Conservation (phyloP, 2,329 filamentous ascomycete species). For the Aspergillus hiratsukae region DNA sequence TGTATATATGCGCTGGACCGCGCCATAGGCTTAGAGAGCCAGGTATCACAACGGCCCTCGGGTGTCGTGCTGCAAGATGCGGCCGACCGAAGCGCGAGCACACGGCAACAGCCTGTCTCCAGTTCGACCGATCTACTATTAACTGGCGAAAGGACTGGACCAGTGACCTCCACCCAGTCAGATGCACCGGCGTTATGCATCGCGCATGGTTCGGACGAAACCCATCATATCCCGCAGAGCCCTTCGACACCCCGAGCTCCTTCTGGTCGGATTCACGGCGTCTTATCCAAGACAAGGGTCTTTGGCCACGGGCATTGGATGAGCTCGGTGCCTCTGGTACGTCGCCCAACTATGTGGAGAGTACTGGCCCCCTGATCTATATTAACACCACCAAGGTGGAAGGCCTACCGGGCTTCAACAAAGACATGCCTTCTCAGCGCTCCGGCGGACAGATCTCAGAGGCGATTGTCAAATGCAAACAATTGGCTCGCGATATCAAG, state of each 20-base stretch:
- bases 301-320: conserved; percentile 25
- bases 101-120: background rate
- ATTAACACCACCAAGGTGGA: conserved; percentile 6
- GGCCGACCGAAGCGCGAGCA: background rate
- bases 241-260: background rate
- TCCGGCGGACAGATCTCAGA: conserved; percentile 6
- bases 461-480: conserved; percentile 19
- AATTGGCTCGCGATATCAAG: conserved; percentile 19
- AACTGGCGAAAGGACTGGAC: too few species aligned
- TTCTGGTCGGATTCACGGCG: conserved; percentile 12
- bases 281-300: conserved; percentile 21
- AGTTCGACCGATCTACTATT: too few species aligned
- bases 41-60: too few species aligned
- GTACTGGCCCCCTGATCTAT: background rate
- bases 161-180: too few species aligned
- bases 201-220: too few species aligned
- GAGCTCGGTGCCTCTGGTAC: conserved; percentile 15
- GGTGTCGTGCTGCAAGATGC: background rate
- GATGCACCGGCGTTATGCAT: too few species aligned
- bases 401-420: background rate
- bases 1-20: conserved; percentile 13
- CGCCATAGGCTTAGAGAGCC: background rate
- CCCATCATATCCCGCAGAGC: too few species aligned
- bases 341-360: background rate
- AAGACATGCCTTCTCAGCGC: conserved; percentile 1